Conservation (phyloP, 2,329 filamentous ascomycete species). For the Monilinia vaccinii-corymbosi region DNA sequence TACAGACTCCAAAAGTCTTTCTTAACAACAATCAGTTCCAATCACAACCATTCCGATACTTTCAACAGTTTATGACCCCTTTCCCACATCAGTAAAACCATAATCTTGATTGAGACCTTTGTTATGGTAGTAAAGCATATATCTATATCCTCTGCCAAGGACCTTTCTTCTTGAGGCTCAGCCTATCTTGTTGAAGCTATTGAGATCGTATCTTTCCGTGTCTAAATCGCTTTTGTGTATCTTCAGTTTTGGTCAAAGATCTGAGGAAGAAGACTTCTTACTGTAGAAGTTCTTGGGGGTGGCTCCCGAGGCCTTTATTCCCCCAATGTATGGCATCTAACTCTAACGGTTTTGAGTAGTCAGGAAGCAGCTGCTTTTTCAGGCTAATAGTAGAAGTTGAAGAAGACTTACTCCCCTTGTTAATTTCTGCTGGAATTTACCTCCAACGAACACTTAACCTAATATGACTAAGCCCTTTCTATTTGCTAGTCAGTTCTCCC, state of each 20-base stretch:
- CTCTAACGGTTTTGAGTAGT: background rate
- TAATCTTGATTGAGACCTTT: background rate
- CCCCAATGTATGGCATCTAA: background rate
- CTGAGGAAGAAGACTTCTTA: background rate
- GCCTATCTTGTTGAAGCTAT: background rate
- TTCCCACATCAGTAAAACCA: background rate
- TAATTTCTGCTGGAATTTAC: background rate
- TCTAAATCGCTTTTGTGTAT: background rate
- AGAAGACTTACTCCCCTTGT: background rate
- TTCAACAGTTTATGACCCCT: background rate
- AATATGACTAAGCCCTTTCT: background rate
- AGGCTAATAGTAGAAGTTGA: background rate
- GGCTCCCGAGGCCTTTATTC: too few species aligned
- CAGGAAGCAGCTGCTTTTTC: background rate
- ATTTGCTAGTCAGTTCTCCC: background rate
- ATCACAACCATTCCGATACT: background rate
- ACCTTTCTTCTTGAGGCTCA: background rate
- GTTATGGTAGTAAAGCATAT: background rate
- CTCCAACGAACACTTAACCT: background rate
- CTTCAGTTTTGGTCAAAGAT: background rate
- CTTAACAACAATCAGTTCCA: background rate
- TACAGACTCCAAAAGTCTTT: background rate
- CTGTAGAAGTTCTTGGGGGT: too few species aligned
- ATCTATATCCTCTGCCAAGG: background rate
- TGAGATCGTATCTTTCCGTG: background rate